A percentile compares a stretch with the other conserved stretches of the same genome.
Conservation (phyloP, 208 protist genomes). For the Acanthamoeba healyi region DNA sequence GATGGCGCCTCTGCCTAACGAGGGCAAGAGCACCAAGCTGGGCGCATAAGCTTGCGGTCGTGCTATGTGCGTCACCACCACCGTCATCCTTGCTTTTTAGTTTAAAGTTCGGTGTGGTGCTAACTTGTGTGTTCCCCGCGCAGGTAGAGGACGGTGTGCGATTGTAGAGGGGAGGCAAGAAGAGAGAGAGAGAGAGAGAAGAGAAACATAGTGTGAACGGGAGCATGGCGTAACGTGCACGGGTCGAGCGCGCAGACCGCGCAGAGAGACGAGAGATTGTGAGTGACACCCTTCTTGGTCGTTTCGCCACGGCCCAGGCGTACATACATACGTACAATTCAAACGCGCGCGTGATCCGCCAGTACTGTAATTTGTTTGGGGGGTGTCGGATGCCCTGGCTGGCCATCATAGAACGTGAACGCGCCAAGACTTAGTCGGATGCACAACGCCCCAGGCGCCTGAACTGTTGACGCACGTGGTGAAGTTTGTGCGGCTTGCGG, state of each 20-base stretch:
- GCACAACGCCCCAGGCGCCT: too few relatives aligned
- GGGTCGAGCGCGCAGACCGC: neutral
- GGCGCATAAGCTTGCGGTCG: neutral
- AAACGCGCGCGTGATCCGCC: neutral
- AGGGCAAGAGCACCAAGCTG: slow-evolving; percentile 21
- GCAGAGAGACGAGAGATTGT: neutral
- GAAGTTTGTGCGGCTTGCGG: too few relatives aligned
- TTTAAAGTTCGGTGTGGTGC: neutral
- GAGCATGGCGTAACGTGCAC: neutral
- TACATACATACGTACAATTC: neutral
- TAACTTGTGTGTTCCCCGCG: neutral
- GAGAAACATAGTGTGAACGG: neutral
- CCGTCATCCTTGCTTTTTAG: neutral
- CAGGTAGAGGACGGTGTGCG: neutral
- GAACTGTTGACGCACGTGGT: too few relatives aligned
- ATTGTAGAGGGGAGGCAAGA: neutral
- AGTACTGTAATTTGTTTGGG: too few relatives aligned
- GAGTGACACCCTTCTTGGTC: neutral
- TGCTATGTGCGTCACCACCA: neutral
- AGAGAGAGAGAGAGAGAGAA: neutral
- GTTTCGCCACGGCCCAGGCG: neutral
- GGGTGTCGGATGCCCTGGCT: too few relatives aligned
- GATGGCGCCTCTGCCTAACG: slow-evolving; percentile 15
- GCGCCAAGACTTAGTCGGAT: too few relatives aligned
- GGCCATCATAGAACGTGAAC: too few relatives aligned